Evolutionary conservation across 768 basidiomycete species (phyloP).

Genomic region (Termitomyces sp.): DNA sequence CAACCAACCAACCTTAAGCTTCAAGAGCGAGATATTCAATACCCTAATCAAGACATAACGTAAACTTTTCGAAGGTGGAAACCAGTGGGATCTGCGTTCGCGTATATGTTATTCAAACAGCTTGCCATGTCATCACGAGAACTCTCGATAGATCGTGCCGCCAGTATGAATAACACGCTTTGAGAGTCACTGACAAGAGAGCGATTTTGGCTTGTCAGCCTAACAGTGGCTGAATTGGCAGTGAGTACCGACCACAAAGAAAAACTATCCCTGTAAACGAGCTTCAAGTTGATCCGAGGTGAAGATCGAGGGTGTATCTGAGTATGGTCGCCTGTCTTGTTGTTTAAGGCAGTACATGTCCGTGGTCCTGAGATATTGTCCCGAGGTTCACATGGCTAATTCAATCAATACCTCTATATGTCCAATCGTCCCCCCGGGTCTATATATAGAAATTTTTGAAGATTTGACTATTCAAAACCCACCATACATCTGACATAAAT

Average conservation of each 20-base stretch:
- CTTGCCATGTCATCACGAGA: slow-evolving; percentile 3
- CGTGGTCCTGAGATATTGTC: slow-evolving; percentile 3
- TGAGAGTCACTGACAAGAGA: background rate
- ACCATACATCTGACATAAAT: background rate
- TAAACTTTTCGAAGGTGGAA: background rate
- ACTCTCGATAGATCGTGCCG: slow-evolving; percentile 8
- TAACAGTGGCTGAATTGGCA: background rate
- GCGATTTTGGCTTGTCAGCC: background rate
- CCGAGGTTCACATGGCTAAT: slow-evolving; percentile 5
- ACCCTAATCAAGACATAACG: background rate
- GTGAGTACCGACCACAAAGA: background rate
- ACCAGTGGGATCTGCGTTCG: background rate
- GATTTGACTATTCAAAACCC: background rate
- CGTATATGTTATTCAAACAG: background rate
- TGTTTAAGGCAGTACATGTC: background rate
- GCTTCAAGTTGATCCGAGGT: slow-evolving; percentile 7
- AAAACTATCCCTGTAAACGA: background rate
- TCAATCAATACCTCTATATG: background rate
- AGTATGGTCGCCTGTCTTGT: background rate
- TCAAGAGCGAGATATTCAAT: background rate
- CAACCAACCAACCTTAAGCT: too few species aligned
- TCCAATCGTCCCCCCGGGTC: background rate
- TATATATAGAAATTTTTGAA: background rate
- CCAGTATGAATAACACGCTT: background rate
- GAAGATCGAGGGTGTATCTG: background rate